Percentiles rank a stretch among this genome's conserved stretches.
phyloP scores from a whole-genome alignment of 495 filamentous ascomycete species.

The Daldinia decipiens region DNA sequence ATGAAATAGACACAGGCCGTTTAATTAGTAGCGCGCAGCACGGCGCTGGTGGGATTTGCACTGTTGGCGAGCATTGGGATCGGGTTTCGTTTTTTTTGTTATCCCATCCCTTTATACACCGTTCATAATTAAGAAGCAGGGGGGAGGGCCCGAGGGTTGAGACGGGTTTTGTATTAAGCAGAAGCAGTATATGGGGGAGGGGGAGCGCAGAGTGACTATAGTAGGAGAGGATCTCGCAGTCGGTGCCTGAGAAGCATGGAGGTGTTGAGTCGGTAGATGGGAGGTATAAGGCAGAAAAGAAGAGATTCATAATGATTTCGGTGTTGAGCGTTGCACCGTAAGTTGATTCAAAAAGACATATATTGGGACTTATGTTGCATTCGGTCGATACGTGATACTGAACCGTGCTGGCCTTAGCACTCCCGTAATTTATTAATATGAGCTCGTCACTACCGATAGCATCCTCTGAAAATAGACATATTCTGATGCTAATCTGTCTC shows the following conservation, averaged over 20 bases:
- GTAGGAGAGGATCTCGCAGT: constrained; percentile 40
- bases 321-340: constrained; percentile 24
- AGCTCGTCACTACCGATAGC: neutral
- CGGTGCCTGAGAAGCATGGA: constrained; percentile 31
- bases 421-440: constrained; percentile 1
- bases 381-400: constrained; percentile 1
- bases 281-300: constrained; percentile 42
- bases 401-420: neutral
- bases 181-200: constrained; percentile 25
- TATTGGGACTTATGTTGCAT: constrained; percentile 8
- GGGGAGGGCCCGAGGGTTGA: constrained; percentile 13
- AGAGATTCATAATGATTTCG: constrained; percentile 42
- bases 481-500: constrained; percentile 18
- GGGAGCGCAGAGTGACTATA: constrained; percentile 40
- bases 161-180: constrained; percentile 39
- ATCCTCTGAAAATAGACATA: constrained; percentile 6
- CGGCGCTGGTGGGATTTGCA: constrained; percentile 49
- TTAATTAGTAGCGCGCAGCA: constrained; percentile 51
- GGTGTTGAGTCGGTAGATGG: constrained; percentile 44
- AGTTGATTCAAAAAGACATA: constrained; percentile 15
- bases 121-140: constrained; percentile 46
- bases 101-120: constrained; percentile 47
- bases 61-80: constrained; percentile 50
- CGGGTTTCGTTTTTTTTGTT: constrained; percentile 46
- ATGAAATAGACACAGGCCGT: constrained; percentile 51